A percentile compares a stretch with the other conserved stretches of the same genome.
Conservation (phyloP, 768 basidiomycete species). For the Boletus rubropictus region DNA sequence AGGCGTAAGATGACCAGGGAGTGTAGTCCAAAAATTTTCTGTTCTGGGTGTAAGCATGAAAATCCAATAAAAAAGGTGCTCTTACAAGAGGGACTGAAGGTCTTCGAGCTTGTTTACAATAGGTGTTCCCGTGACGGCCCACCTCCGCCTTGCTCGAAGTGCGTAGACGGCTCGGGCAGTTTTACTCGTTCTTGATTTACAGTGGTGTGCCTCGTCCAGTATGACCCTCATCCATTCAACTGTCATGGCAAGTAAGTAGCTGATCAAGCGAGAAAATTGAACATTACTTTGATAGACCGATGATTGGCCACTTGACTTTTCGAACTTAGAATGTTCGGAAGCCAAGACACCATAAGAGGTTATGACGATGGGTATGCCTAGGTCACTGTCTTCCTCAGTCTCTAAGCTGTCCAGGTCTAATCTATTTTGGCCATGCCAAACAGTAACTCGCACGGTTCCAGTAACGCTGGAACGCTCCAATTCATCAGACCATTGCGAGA, state of each 20-base stretch:
- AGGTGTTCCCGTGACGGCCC: constrained; percentile 94
- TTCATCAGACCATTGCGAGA: constrained; percentile 93
- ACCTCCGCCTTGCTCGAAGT: constrained; percentile 69
- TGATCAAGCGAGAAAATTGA: background rate
- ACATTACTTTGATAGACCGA: constrained; percentile 67
- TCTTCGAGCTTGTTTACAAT: constrained; percentile 94
- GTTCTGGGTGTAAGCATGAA: constrained; percentile 5
- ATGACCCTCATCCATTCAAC: constrained; percentile 80
- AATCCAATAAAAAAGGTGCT: constrained; percentile 37
- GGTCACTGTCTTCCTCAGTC: constrained; percentile 45
- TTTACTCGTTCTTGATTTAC: constrained; percentile 84
- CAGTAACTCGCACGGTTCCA: constrained; percentile 55
- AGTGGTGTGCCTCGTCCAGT: constrained; percentile 92
- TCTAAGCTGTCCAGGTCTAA: constrained; percentile 62
- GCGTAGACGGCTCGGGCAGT: constrained; percentile 88
- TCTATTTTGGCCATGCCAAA: constrained; percentile 90
- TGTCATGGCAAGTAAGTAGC: constrained; percentile 26
- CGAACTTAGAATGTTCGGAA: constrained; percentile 77
- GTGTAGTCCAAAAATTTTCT: constrained; percentile 75
- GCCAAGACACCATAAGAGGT: constrained; percentile 89
- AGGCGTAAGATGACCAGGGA: constrained; percentile 78
- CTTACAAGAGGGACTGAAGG: constrained; percentile 80
- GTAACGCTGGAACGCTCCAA: constrained; percentile 76
- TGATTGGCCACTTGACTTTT: constrained; percentile 47
- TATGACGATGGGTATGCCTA: constrained; percentile 70